These are phyloP conservation scores for Tylopilus vinaceipallidus DNA, from an alignment of 768 basidiomycete species.

Conservation along the genomic window DNA sequence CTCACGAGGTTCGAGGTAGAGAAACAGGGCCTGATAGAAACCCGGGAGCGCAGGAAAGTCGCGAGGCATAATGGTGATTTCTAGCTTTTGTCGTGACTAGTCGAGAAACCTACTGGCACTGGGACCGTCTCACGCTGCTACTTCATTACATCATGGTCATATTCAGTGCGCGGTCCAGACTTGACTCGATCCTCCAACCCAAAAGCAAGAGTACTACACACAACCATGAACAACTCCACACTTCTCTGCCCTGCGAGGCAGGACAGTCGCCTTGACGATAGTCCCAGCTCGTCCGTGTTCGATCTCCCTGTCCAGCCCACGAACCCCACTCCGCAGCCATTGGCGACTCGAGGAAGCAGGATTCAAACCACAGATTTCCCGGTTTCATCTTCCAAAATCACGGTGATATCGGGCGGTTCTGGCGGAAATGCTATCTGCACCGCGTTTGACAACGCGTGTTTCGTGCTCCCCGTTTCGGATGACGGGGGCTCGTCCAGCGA, in stretches of 20 bases:
- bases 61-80: slow-evolving; percentile 14
- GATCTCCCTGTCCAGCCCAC: slow-evolving; percentile 57
- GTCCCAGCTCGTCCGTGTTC: slow-evolving; percentile 73
- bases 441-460: slow-evolving; percentile 75
- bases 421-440: slow-evolving; percentile 90
- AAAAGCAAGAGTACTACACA: not conserved
- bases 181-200: not conserved
- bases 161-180: not conserved
- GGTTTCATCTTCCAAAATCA: slow-evolving; percentile 41
- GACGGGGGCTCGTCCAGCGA: slow-evolving; percentile 95
- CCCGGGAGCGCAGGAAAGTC: slow-evolving; percentile 59
- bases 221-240: slow-evolving; percentile 13
- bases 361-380: slow-evolving; percentile 4
- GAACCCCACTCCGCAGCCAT: slow-evolving; percentile 19
- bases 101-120: not conserved
- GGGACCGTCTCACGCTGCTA: not conserved
- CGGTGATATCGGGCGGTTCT: slow-evolving; percentile 91
- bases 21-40: slow-evolving; percentile 58
- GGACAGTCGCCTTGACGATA: slow-evolving; percentile 30
- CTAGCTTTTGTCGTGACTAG: not conserved
- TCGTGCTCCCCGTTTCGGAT: slow-evolving; percentile 91
- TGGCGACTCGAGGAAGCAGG: slow-evolving; percentile 13
- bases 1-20: slow-evolving; percentile 64
- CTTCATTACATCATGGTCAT: not conserved
- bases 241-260: slow-evolving; percentile 11